These are phyloP conservation scores for Nymphaea colorata DNA, from an alignment of 164 flowering plant genomes.

Conservation along the genomic window DNA sequence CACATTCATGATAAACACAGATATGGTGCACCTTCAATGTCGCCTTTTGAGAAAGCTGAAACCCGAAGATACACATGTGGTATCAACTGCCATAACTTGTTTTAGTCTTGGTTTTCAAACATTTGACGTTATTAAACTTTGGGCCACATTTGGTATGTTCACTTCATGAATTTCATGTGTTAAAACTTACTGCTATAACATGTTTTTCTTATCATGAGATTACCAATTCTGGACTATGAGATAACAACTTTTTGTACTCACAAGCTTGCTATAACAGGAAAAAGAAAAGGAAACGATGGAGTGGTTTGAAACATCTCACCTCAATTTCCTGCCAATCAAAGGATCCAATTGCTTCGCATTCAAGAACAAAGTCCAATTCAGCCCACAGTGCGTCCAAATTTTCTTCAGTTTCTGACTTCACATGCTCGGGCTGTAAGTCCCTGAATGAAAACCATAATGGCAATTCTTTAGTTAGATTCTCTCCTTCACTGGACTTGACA, in stretches of 20 bases:
- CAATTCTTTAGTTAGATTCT: slow-evolving; percentile 7
- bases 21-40: no score
- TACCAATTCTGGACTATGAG: background rate
- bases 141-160: no score
- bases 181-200: no score
- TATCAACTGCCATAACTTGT: no score
- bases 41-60: no score
- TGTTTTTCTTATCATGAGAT: no score
- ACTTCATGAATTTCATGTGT: no score
- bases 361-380: slow-evolving; percentile 27
- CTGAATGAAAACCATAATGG: slow-evolving; percentile 33
- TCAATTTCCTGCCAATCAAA: slow-evolving; percentile 1
- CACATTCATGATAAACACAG: no score
- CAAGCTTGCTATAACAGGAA: no score
- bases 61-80: no score
- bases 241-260: background rate
- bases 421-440: slow-evolving; percentile 11
- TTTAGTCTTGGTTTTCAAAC: no score
- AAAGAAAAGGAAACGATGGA: background rate
- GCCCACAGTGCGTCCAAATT: slow-evolving; percentile 32
- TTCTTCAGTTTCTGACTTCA: slow-evolving; percentile 30
- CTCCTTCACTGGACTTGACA: slow-evolving; percentile 2
- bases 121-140: no score
- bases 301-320: slow-evolving; percentile 15
- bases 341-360: slow-evolving; percentile 18